These are phyloP conservation scores for Xylaria venustula DNA, from an alignment of 495 filamentous ascomycete genomes.

Conservation along the genomic window DNA sequence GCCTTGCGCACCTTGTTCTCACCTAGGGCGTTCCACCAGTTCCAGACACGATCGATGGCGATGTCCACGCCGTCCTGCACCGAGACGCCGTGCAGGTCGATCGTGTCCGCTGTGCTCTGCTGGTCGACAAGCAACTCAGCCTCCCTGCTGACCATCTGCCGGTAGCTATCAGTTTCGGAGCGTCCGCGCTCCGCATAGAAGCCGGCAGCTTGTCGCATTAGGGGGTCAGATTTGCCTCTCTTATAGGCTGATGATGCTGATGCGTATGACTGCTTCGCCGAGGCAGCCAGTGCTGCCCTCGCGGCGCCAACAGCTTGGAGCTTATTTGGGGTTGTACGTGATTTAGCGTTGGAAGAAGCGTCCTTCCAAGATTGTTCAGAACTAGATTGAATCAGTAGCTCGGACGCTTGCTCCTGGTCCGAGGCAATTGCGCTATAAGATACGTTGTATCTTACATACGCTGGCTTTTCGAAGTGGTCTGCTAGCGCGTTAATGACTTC, in stretches of 20 bases:
- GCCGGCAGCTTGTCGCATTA: slow-evolving; percentile 37
- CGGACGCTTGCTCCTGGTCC: slow-evolving; percentile 5
- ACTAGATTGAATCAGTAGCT: background rate
- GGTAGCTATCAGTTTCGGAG: slow-evolving; percentile 21
- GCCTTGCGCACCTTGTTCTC: slow-evolving; percentile 51
- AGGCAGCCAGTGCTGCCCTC: slow-evolving; percentile 12
- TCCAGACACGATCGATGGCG: slow-evolving; percentile 59
- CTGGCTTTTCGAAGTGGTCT: slow-evolving; percentile 25
- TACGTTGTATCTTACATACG: slow-evolving; percentile 25
- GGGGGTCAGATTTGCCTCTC: slow-evolving; percentile 34
- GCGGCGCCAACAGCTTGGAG: slow-evolving; percentile 11
- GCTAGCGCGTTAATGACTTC: slow-evolving; percentile 22
- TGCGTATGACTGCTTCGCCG: slow-evolving; percentile 18
- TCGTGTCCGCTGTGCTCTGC: slow-evolving; percentile 53
- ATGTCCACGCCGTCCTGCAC: slow-evolving; percentile 80
- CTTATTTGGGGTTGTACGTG: background rate
- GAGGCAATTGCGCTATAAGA: slow-evolving; percentile 26
- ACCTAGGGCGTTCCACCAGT: slow-evolving; percentile 78
- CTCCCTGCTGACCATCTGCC: slow-evolving; percentile 22
- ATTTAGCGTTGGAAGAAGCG: slow-evolving; percentile 2
- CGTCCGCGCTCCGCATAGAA: slow-evolving; percentile 37
- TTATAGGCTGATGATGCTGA: slow-evolving; percentile 32
- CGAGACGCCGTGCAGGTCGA: slow-evolving; percentile 84
- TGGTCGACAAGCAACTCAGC: slow-evolving; percentile 61
- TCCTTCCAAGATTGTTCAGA: background rate